Percentiles rank a stretch among this genome's conserved stretches.
phyloP scores from a whole-genome alignment of 169 alveolate species.

The Plasmodium relictum region DNA sequence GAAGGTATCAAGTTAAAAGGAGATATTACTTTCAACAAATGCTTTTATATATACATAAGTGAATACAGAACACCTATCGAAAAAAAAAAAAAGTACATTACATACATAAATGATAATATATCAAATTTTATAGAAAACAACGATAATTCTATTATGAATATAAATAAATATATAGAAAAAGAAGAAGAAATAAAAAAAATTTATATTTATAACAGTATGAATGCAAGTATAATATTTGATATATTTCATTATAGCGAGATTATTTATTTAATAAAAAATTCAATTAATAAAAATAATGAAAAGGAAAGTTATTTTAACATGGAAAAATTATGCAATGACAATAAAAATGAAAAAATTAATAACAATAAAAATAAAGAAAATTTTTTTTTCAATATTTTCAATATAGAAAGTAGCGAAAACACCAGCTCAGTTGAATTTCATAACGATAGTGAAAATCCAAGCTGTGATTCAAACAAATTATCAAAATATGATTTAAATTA shows the following conservation, averaged over 20 bases:
- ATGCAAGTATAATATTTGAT: slow-evolving; percentile 9
- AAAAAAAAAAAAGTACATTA: slow-evolving; percentile 18
- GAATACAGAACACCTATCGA: neutral
- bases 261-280: slow-evolving; percentile 2
- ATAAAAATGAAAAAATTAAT: neutral
- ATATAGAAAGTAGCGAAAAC: slow-evolving; percentile 15
- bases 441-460: neutral
- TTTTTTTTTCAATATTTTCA: slow-evolving; percentile 27
- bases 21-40: neutral
- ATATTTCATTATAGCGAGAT: slow-evolving; percentile 49
- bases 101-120: slow-evolving; percentile 12
- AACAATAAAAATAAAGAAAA: slow-evolving; percentile 13
- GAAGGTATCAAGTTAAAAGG: slow-evolving; percentile 2
- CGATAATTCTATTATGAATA: slow-evolving; percentile 38
- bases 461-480: slow-evolving; percentile 12
- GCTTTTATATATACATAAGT: slow-evolving; percentile 16
- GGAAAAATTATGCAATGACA: too few relatives aligned
- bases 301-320: neutral
- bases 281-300: neutral
- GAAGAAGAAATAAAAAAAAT: slow-evolving; percentile 18
- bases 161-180: slow-evolving; percentile 40
- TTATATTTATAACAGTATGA: slow-evolving; percentile 19
- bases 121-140: slow-evolving; percentile 14
- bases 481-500: slow-evolving; percentile 9
- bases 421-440: neutral